These are phyloP conservation scores for Acanthamoeba healyi DNA, from an alignment of 208 protist genomes.

Conservation along the genomic window DNA sequence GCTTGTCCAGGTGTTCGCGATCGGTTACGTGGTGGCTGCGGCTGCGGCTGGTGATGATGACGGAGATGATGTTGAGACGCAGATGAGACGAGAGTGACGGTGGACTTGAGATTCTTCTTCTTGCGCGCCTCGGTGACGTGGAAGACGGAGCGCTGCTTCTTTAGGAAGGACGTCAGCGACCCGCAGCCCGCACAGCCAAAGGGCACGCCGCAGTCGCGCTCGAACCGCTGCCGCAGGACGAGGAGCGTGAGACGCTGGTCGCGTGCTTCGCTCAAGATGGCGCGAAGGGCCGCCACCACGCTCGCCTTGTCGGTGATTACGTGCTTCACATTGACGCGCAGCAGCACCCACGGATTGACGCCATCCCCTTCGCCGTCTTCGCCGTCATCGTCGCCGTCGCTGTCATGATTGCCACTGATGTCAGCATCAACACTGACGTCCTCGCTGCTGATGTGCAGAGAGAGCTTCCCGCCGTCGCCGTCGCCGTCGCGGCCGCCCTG, in stretches of 20 bases:
- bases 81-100: conserved; percentile 43
- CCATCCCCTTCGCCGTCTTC: neutral
- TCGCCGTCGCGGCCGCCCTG: too few species aligned
- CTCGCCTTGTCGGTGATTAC: conserved; percentile 50
- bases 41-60: neutral
- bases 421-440: neutral
- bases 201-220: conserved; percentile 63
- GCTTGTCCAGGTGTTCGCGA: too few species aligned
- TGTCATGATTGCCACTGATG: neutral
- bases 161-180: conserved; percentile 46
- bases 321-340: conserved; percentile 57
- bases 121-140: neutral
- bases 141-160: conserved; percentile 47
- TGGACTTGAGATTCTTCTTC: conserved; percentile 69
- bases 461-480: too few species aligned
- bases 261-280: conserved; percentile 25
- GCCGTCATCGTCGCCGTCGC: conserved; percentile 6
- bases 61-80: neutral
- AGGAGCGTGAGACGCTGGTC: conserved; percentile 61
- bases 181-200: conserved; percentile 57
- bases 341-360: conserved; percentile 39
- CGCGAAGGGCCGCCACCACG: conserved; percentile 14
- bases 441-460: neutral
- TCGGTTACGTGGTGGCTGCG: neutral
- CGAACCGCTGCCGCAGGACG: conserved; percentile 59